Percentiles rank a stretch among this genome's conserved stretches.
Evolutionary conservation across 2,329 filamentous ascomycete species (phyloP).

Genomic region (Nemania serpens): DNA sequence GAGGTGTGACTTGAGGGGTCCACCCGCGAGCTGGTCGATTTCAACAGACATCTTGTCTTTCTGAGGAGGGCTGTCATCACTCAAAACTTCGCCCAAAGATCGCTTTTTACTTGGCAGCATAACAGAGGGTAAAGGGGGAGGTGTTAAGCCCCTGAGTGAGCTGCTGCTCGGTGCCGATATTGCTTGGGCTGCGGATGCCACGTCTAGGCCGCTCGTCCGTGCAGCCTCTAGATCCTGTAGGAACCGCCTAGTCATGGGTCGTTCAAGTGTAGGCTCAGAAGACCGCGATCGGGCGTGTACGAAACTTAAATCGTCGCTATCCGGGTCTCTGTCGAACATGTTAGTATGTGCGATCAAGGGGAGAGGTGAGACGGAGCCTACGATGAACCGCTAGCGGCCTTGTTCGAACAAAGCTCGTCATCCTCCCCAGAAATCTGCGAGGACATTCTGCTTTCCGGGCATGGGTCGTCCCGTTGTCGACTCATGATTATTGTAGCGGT

Average conservation of each 20-base stretch:
- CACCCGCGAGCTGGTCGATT: slow-evolving; percentile 33
- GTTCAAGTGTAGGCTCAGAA: slow-evolving; percentile 15
- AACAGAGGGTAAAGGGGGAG: slow-evolving; percentile 25
- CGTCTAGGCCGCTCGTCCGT: slow-evolving; percentile 5
- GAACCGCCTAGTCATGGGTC: slow-evolving; percentile 17
- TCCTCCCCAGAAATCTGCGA: slow-evolving; percentile 13
- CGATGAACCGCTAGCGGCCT: slow-evolving; percentile 24
- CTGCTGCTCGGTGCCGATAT: slow-evolving; percentile 5
- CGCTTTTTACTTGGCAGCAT: slow-evolving; percentile 33
- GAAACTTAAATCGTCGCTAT: slow-evolving; percentile 1
- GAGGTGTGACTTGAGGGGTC: background rate
- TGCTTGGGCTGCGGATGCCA: slow-evolving; percentile 2
- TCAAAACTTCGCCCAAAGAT: slow-evolving; percentile 31
- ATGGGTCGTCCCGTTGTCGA: slow-evolving; percentile 1
- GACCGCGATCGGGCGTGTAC: slow-evolving; percentile 5
- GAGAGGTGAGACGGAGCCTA: background rate
- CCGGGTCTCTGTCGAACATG: slow-evolving; percentile 11
- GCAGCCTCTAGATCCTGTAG: slow-evolving; percentile 17
- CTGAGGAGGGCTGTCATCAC: slow-evolving; percentile 34
- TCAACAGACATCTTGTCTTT: slow-evolving; percentile 39
- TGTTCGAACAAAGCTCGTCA: slow-evolving; percentile 19
- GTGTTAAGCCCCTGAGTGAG: slow-evolving; percentile 31
- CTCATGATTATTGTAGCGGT: background rate
- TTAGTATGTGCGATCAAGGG: slow-evolving; percentile 10
- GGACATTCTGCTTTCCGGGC: background rate